Conservation (phyloP, 1,284 basidiomycete species). For the Lentinula novae-zelandiae region DNA sequence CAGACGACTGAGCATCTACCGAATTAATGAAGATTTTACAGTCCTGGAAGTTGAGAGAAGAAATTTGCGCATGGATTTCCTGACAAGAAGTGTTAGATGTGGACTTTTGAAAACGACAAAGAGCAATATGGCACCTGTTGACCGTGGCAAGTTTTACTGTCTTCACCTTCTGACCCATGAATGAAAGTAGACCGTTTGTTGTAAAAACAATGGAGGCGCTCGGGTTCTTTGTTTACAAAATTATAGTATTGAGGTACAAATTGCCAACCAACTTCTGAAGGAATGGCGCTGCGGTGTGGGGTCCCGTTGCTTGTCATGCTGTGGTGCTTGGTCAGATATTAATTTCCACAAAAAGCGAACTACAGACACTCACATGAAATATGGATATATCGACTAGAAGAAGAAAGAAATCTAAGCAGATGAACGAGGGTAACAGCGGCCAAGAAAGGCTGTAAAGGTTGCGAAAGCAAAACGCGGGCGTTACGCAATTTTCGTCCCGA, state of each 20-base stretch:
- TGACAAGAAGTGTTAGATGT: constrained; percentile 29
- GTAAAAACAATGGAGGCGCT: constrained; percentile 98
- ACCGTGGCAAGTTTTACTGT: constrained; percentile 82
- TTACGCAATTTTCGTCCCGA: not conserved
- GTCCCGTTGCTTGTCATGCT: constrained; percentile 27
- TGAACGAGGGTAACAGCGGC: constrained; percentile 4
- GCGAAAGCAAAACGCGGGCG: not conserved
- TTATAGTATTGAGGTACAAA: constrained; percentile 97
- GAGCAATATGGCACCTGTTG: constrained; percentile 65
- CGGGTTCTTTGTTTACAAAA: constrained; percentile 96
- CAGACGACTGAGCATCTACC: constrained; percentile 91
- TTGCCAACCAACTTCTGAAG: constrained; percentile 93
- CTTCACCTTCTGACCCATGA: constrained; percentile 95
- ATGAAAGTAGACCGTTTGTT: constrained; percentile 97
- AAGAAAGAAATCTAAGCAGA: constrained; percentile 1
- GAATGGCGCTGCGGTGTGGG: constrained; percentile 59
- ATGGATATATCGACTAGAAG: not conserved
- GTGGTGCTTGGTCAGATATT: constrained; percentile 21
- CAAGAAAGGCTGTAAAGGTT: constrained; percentile 2
- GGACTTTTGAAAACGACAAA: constrained; percentile 3
- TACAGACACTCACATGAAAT: not conserved
- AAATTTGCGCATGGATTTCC: constrained; percentile 98
- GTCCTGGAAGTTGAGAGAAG: constrained; percentile 89
- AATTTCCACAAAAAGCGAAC: not conserved
- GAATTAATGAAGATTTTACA: constrained; percentile 98